A percentile compares a stretch with the other conserved stretches of the same genome.
These are phyloP conservation scores for Hordeum vulgare DNA, from an alignment of 176 grass and related monocot genomes.

Conservation along the genomic window DNA sequence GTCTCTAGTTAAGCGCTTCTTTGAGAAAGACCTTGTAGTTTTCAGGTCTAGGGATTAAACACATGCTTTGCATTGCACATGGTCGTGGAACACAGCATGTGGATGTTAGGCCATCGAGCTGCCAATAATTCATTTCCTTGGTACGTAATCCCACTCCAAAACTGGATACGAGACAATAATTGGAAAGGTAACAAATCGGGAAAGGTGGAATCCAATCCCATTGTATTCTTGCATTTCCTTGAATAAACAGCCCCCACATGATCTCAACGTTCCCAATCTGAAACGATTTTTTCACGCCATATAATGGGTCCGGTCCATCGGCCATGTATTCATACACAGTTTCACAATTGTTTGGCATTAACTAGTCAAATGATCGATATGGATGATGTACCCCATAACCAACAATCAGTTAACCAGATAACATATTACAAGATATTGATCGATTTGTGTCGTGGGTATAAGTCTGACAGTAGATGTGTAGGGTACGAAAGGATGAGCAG, in stretches of 20 bases:
- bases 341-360: background rate
- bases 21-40: background rate
- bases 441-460: no score
- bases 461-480: no score
- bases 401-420: background rate
- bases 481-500: no score
- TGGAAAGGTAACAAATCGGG: background rate
- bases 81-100: background rate
- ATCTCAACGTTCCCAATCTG: slow-evolving; percentile 5
- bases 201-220: background rate
- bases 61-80: slow-evolving; percentile 6
- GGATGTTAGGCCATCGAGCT: background rate
- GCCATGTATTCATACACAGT: background rate
- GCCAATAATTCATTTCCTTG: background rate
- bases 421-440: background rate
- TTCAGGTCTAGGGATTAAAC: slow-evolving; percentile 24
- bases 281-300: background rate
- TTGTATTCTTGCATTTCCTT: background rate
- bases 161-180: slow-evolving; percentile 15
- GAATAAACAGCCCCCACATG: background rate
- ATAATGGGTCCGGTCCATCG: background rate
- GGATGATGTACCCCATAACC: background rate
- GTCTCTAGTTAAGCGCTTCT: background rate
- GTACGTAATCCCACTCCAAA: background rate
- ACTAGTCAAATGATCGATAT: background rate